Base-by-base conservation (phyloP, 257 asterid genomes). In the Solanum sitiens region DNA sequence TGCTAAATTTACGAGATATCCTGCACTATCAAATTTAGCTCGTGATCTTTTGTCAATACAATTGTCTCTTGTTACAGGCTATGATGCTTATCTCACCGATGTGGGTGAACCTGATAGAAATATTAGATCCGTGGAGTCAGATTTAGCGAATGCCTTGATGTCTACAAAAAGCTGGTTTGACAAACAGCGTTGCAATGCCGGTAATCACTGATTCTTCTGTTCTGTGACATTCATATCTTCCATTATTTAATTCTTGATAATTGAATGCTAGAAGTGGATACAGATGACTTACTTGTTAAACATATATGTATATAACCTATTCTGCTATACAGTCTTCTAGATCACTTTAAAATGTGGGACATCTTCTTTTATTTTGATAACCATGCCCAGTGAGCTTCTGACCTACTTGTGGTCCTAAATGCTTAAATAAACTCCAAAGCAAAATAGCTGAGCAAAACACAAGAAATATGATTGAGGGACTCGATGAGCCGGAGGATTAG, bases 21-120 rank as follows among this genome's bases (percentile, higher is more conserved):
- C 89, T 12, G 85, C 89, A 27, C 73, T 89, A 33, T 87, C 89
- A 10, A 83, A 86, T 44, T 86, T 89, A 88, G 91, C 91, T 72
- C 87, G 87, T 9, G 91, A 89, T 73, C 39, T 89, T 70, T 83
- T 89, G 18, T 70, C 89, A n/a, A 75, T 59, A 18, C 87, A 65
- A n/a, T 63, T 89, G 9, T 86, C 89, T 44, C 76, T 76, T 6
- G 80, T 71, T 88, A 73, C 45, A 71, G 89, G 83, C 25, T 83
- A 45, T 72, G 82, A 84, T 23, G 90, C 86, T 73, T 84, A 83
- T 84, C 61, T 23, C 65, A 84, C 39, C 1, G 82, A 73, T 14
- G 79, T 74, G 16, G 18, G 50, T 9, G 85, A 74, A 37, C 87
- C 79, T 53, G 87, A 88, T 84, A 40, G 45, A 73, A 32, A 27